A percentile compares a stretch with the other conserved stretches of the same genome.
Evolutionary conservation across 768 basidiomycete genomes (phyloP).

Genomic region (Tephrocybe sp.): DNA sequence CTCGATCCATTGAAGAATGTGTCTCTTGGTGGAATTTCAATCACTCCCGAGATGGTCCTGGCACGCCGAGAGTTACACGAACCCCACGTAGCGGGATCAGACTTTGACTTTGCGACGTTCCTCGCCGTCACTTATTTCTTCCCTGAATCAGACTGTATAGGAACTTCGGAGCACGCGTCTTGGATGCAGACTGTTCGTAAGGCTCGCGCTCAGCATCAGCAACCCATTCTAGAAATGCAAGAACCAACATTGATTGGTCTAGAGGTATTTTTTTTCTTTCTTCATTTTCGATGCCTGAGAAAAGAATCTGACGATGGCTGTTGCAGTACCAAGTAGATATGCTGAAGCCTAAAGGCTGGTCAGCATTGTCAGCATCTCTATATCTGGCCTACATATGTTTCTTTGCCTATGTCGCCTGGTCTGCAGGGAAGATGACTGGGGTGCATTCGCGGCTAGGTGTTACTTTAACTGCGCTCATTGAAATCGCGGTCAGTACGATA

Average conservation of each 20-base stretch:
- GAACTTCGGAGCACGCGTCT: slow-evolving; percentile 53
- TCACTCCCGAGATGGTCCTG: slow-evolving; percentile 75
- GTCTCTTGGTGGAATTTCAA: slow-evolving; percentile 57
- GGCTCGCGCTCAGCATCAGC: slow-evolving; percentile 32
- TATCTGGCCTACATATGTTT: slow-evolving; percentile 78
- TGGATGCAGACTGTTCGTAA: slow-evolving; percentile 58
- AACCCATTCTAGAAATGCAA: slow-evolving; percentile 26
- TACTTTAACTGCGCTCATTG: slow-evolving; percentile 89
- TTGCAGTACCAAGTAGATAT: slow-evolving; percentile 52
- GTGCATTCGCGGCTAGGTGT: slow-evolving; percentile 91
- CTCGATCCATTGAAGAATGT: slow-evolving; percentile 51
- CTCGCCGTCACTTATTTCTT: slow-evolving; percentile 85
- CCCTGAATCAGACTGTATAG: slow-evolving; percentile 68
- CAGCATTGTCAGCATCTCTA: slow-evolving; percentile 66
- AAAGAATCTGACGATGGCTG: not conserved
- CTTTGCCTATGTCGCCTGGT: slow-evolving; percentile 70
- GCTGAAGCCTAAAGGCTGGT: slow-evolving; percentile 44
- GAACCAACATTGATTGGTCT: slow-evolving; percentile 44
- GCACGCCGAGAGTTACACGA: slow-evolving; percentile 63
- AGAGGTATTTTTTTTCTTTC: slow-evolving; percentile 29
- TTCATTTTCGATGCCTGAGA: not conserved
- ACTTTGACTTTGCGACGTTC: slow-evolving; percentile 63
- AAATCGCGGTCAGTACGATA: slow-evolving; percentile 89
- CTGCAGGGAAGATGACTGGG: slow-evolving; percentile 72
- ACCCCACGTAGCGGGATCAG: slow-evolving; percentile 41